Evolutionary conservation across 306 rosid genomes (phyloP).

Genomic region (Pterocarpus macrocarpus): DNA sequence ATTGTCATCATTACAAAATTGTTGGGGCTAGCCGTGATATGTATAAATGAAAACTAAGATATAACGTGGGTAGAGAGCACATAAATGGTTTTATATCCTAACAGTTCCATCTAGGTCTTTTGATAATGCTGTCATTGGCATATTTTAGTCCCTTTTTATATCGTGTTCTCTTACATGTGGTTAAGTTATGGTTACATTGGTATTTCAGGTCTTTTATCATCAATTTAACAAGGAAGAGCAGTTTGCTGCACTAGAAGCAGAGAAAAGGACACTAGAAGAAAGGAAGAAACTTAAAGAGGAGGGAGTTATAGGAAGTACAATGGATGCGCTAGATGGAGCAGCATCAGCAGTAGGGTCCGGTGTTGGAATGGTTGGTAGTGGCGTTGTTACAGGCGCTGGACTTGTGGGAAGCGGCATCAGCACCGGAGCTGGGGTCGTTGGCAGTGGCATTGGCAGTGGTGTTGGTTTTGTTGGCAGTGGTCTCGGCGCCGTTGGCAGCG

Average conservation of each 20-base stretch:
- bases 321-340: slow-evolving; percentile 92
- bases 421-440: slow-evolving; percentile 66
- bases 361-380: slow-evolving; percentile 67
- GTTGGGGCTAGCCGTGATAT: slow-evolving; percentile 3
- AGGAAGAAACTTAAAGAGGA: slow-evolving; percentile 82
- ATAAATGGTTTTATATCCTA: too few relatives aligned
- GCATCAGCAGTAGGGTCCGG: slow-evolving; percentile 72
- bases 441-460: slow-evolving; percentile 52
- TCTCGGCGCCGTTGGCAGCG: slow-evolving; percentile 55
- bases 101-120: background rate
- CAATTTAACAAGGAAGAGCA: slow-evolving; percentile 84
- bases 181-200: slow-evolving; percentile 18
- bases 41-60: slow-evolving; percentile 20
- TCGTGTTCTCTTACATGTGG: background rate
- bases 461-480: slow-evolving; percentile 25
- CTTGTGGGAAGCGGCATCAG: slow-evolving; percentile 69
- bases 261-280: slow-evolving; percentile 79
- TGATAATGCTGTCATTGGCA: background rate
- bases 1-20: background rate
- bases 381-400: slow-evolving; percentile 71
- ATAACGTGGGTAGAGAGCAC: background rate
- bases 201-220: slow-evolving; percentile 72
- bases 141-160: slow-evolving; percentile 1
- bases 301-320: slow-evolving; percentile 90
- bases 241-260: slow-evolving; percentile 75